Base-by-base conservation (phyloP, 257 asterid species). In the Sherardia arvensis region DNA sequence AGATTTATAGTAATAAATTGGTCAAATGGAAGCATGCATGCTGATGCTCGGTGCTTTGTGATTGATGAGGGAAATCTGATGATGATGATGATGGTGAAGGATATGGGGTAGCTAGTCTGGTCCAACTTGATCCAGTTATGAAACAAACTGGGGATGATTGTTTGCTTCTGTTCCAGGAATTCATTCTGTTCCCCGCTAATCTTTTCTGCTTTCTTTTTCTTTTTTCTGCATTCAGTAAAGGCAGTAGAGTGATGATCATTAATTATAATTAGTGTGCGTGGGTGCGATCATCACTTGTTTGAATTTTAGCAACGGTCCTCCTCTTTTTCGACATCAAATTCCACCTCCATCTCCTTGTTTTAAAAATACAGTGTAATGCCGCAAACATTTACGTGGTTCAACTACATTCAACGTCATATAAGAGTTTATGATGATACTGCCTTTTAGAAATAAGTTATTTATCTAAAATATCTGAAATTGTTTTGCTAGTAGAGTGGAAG, bases 111-210 rank as follows among this genome's bases (percentile, higher is more conserved):
- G 26, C 11, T 18, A 8, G 56, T 49, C 12, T 49, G 59, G 59
- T 17, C 70, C 70, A 59, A 36, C 15, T 32, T 66, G 43, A 49
- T 49, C 56, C 56, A 49, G 43, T 4, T 17, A 1, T 18, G 47
- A 36, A 66, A 66, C 3, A 4, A 66, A 56, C 65, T 40, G 26
- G 23, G 15, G 17, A 56, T 66, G 64, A 66, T 66, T 55, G 56
- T 56, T 28, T 25, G n/a, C 59, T 8, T 29, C 61, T 53, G 65
- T 65, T 65, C 12, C 18, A 34, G 58, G 30, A 71, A 71, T 66
- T 60, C 68, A 72, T 72, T 72, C 29, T 66, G 76, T 43, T 66
- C 43, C 67, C 71, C 76, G 51, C 76, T 58, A 61, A 47, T 59
- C 30, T 48, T 54, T 64, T 51, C 43, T 8, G 58, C 48, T 54